Conservation (phyloP, 192 early-diverging fungal genomes). For the Backusella morwellensis region DNA sequence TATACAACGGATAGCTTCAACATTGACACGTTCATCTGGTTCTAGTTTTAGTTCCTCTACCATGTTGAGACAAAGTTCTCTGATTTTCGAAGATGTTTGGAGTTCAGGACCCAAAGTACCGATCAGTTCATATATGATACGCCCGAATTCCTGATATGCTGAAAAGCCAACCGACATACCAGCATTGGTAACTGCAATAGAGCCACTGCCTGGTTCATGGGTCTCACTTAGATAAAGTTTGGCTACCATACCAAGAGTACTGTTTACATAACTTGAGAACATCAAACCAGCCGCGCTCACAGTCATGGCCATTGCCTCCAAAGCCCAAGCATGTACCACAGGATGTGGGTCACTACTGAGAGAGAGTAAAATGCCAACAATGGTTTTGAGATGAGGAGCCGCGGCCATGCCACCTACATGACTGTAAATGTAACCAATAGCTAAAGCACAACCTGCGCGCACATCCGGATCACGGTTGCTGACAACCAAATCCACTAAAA, state of each 20-base stretch:
- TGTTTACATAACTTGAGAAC: slow-evolving; percentile 88
- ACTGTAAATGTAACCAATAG: slow-evolving; percentile 85
- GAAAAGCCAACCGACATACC: slow-evolving; percentile 60
- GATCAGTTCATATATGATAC: slow-evolving; percentile 85
- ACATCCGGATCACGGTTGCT: slow-evolving; percentile 92
- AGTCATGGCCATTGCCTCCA: slow-evolving; percentile 79
- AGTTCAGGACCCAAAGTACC: slow-evolving; percentile 93
- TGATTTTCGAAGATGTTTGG: slow-evolving; percentile 62
- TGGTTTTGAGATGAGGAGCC: slow-evolving; percentile 75
- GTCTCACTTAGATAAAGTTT: slow-evolving; percentile 87
- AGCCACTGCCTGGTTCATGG: slow-evolving; percentile 72
- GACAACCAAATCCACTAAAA: slow-evolving; percentile 84
- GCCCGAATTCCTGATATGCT: slow-evolving; percentile 73
- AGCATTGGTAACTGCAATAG: slow-evolving; percentile 59
- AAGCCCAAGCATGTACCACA: slow-evolving; percentile 91
- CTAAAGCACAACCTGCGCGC: slow-evolving; percentile 88
- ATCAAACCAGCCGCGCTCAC: slow-evolving; percentile 88
- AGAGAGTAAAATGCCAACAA: slow-evolving; percentile 87
- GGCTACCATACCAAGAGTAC: slow-evolving; percentile 83
- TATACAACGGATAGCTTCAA: slow-evolving; percentile 82
- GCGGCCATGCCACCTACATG: slow-evolving; percentile 90
- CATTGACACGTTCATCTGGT: slow-evolving; percentile 69
- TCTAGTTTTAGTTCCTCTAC: slow-evolving; percentile 80
- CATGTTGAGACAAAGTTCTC: slow-evolving; percentile 79
- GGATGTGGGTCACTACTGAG: slow-evolving; percentile 92